phyloP scores from a whole-genome alignment of 192 early-diverging fungal genomes.

The Helicostylum pulchrum region DNA sequence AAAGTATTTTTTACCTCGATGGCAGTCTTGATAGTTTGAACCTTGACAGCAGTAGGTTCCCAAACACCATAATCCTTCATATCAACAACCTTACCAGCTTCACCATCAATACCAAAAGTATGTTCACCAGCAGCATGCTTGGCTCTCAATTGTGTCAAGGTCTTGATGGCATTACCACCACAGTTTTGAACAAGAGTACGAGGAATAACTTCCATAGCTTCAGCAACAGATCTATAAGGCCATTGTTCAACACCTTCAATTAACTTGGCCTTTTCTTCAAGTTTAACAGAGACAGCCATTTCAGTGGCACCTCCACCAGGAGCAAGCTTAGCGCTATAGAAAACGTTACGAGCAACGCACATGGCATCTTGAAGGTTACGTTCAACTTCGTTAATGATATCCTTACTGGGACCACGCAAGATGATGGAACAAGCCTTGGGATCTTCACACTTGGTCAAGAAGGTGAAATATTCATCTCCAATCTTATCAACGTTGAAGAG shows the following conservation, averaged over 20 bases:
- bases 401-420: slow-evolving; percentile 95
- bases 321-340: slow-evolving; percentile 89
- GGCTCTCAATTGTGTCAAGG: slow-evolving; percentile 89
- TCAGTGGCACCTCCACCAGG: slow-evolving; percentile 98
- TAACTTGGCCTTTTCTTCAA: slow-evolving; percentile 86
- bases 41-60: slow-evolving; percentile 99
- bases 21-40: slow-evolving; percentile 99
- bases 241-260: slow-evolving; percentile 92
- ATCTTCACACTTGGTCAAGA: slow-evolving; percentile 88
- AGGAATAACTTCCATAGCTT: slow-evolving; percentile 97
- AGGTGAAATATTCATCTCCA: slow-evolving; percentile 98
- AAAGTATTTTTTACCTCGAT: slow-evolving; percentile 69
- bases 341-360: slow-evolving; percentile 96
- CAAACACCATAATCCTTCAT: slow-evolving; percentile 98
- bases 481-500: slow-evolving; percentile 95
- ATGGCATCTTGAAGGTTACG: slow-evolving; percentile 99
- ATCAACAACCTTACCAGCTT: slow-evolving; percentile 86
- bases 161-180: slow-evolving; percentile 97
- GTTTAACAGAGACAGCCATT: slow-evolving; percentile 90
- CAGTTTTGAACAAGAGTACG: slow-evolving; percentile 99
- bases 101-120: slow-evolving; percentile 95
- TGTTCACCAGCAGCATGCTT: slow-evolving; percentile 89
- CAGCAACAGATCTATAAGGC: slow-evolving; percentile 94
- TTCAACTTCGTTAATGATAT: slow-evolving; percentile 96
- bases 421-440: slow-evolving; percentile 99